These are phyloP conservation scores for Hymenoscyphus fructigenus DNA, from an alignment of 2,329 filamentous ascomycete species.

Conservation along the genomic window DNA sequence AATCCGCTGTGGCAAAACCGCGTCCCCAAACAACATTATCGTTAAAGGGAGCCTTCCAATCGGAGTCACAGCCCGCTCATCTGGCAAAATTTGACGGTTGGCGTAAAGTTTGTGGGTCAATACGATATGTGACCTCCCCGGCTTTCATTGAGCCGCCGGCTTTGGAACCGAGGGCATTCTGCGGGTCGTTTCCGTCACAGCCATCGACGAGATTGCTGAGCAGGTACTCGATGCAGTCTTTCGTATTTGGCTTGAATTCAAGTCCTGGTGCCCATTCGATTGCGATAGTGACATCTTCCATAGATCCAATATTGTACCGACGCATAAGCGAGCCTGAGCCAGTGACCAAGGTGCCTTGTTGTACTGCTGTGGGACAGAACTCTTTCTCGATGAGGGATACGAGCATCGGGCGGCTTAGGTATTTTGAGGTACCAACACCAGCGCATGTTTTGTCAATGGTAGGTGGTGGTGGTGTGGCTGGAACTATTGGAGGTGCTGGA, in stretches of 20 bases:
- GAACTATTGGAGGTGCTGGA: not conserved
- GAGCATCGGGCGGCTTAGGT: not conserved
- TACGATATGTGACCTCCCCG: too few relatives aligned
- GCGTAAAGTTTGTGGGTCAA: too few relatives aligned
- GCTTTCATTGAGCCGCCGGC: too few relatives aligned
- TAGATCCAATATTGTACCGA: not conserved
- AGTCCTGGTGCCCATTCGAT: not conserved
- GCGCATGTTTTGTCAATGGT: not conserved
- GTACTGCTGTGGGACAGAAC: not conserved
- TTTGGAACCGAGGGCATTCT: too few relatives aligned
- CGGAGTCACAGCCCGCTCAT: too few relatives aligned
- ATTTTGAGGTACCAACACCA: not conserved
- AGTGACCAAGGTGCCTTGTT: not conserved
- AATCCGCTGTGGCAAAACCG: too few relatives aligned
- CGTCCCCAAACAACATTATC: too few relatives aligned
- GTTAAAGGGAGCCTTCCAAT: too few relatives aligned
- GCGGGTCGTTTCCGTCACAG: too few relatives aligned
- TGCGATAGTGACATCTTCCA: not conserved
- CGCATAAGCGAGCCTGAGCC: not conserved
- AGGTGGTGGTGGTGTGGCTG: not conserved
- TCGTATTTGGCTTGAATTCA: not conserved
- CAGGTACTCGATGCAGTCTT: too few relatives aligned
- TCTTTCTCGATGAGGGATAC: not conserved
- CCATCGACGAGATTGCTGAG: too few relatives aligned
- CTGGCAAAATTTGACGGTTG: too few relatives aligned